phyloP scores from a whole-genome alignment of 345 rosid species.

The Barbarea vulgaris region DNA sequence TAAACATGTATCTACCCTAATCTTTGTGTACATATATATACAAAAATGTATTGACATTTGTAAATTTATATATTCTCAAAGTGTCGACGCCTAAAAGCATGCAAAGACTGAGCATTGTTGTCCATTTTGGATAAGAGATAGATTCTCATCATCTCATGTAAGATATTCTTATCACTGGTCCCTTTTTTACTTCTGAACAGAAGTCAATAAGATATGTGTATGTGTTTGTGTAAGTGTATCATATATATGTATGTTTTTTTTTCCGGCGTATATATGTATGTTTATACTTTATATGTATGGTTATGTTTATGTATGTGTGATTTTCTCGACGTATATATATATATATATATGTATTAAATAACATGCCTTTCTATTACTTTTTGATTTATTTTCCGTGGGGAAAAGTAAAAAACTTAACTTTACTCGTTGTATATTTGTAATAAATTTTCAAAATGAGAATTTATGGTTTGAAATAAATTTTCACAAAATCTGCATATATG shows the following conservation, averaged over 20 bases:
- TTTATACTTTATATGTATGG: neutral
- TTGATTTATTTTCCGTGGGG: neutral
- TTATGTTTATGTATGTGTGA: neutral
- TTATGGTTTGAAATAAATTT: too few relatives aligned
- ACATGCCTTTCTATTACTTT: neutral
- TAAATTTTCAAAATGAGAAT: neutral
- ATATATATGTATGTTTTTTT: neutral
- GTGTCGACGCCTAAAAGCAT: constrained; percentile 21
- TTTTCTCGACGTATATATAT: neutral
- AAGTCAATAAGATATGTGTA: constrained; percentile 29
- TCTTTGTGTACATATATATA: neutral
- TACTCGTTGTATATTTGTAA: neutral
- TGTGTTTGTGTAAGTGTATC: neutral
- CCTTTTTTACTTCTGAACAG: constrained; percentile 23
- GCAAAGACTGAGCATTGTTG: constrained; percentile 16
- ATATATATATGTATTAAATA: neutral
- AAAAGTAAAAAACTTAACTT: neutral
- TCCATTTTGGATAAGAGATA: constrained; percentile 32
- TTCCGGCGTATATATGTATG: too few relatives aligned
- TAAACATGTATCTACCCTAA: constrained; percentile 1
- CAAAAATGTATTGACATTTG: constrained; percentile 20
- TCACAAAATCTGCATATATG: too few relatives aligned
- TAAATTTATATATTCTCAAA: neutral
- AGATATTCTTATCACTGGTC: constrained; percentile 33
- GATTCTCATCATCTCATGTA: constrained; percentile 25